phyloP scores from a whole-genome alignment of 305 asterid genomes.

The Withania somnifera region DNA sequence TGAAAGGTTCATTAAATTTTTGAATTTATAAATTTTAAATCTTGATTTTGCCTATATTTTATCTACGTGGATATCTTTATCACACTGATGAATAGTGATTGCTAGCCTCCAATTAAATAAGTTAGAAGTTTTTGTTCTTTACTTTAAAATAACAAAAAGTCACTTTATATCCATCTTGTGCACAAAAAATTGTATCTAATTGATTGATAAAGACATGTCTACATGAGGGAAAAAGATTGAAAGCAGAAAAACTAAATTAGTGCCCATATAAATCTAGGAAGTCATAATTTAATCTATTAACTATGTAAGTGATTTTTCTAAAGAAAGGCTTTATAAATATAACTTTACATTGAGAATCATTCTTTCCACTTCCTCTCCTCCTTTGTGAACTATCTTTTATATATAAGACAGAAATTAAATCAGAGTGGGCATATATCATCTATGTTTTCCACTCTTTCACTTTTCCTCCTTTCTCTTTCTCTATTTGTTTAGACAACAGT shows the following conservation, averaged over 20 bases:
- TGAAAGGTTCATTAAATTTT: too few species aligned
- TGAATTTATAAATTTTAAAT: not conserved
- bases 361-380: conserved; percentile 10
- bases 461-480: not conserved
- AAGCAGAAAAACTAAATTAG: not conserved
- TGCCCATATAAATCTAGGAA: not conserved
- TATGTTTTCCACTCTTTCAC: conserved; percentile 12
- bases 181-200: conserved; percentile 6
- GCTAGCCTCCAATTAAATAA: conserved; percentile 18
- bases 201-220: conserved; percentile 14
- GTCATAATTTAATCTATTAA: not conserved
- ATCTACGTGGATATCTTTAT: conserved; percentile 4
- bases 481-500: not conserved
- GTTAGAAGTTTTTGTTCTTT: conserved; percentile 18
- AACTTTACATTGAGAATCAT: not conserved
- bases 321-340: not conserved
- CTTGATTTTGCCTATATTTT: not conserved
- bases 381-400: not conserved
- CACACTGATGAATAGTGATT: conserved; percentile 11
- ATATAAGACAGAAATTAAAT: conserved; percentile 4
- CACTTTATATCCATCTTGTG: conserved; percentile 18
- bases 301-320: not conserved
- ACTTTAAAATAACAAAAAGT: conserved; percentile 6
- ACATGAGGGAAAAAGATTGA: not conserved
- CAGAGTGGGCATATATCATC: conserved; percentile 15